These are phyloP conservation scores for Solanum rostratum DNA, from an alignment of 257 asterid genomes.

Conservation along the genomic window DNA sequence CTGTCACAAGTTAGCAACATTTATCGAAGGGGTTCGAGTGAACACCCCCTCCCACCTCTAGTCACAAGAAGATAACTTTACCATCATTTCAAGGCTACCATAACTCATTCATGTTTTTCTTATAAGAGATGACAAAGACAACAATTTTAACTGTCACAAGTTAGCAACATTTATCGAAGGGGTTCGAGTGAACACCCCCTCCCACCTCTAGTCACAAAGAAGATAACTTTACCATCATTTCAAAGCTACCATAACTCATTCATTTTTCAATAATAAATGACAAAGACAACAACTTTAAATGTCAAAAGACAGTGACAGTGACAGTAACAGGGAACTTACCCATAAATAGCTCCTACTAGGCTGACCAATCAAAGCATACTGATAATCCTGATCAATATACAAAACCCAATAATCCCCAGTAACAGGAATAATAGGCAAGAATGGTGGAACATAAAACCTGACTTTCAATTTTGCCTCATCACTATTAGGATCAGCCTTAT, in stretches of 20 bases:
- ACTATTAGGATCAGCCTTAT: conserved; percentile 48
- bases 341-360: conserved; percentile 57
- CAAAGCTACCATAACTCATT: neutral
- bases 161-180: no score
- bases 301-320: neutral
- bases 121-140: neutral
- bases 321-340: conserved; percentile 29
- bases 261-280: neutral
- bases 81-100: neutral
- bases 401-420: conserved; percentile 30
- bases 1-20: neutral
- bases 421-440: conserved; percentile 26
- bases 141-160: neutral
- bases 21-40: neutral
- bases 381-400: conserved; percentile 15
- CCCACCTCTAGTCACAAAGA: neutral
- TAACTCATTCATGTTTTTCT: neutral
- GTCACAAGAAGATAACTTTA: neutral
- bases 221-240: no score
- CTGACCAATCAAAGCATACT: conserved; percentile 52
- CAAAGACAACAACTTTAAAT: neutral
- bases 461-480: conserved; percentile 33
- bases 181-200: neutral
- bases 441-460: conserved; percentile 27
- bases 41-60: neutral